These are phyloP conservation scores for Acacia melanoxylon DNA, from an alignment of 306 rosid genomes.

Conservation along the genomic window DNA sequence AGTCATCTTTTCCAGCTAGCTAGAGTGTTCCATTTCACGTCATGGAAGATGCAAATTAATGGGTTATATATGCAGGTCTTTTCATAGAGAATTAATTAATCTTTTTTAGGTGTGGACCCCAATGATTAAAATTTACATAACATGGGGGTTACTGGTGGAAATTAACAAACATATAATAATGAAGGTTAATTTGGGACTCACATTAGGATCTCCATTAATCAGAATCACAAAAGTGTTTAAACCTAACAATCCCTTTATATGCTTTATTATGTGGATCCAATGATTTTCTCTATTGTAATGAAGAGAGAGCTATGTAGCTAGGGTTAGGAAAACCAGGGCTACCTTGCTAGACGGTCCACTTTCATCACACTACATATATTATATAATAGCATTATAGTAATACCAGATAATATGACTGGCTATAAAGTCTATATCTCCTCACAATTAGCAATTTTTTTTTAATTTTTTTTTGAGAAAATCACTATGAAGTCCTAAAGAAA, in stretches of 20 bases:
- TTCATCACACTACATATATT: constrained; percentile 22
- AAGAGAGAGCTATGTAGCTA: constrained; percentile 15
- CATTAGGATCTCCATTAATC: constrained; percentile 46
- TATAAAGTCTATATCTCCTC: not conserved
- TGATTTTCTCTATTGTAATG: constrained; percentile 32
- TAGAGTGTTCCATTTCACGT: not conserved
- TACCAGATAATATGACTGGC: not conserved
- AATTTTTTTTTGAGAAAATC: too few species aligned
- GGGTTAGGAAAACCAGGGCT: constrained; percentile 26
- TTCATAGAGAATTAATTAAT: not conserved
- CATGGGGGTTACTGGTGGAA: constrained; percentile 36
- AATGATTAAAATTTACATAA: constrained; percentile 28
- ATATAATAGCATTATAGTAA: not conserved
- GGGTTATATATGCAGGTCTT: not conserved
- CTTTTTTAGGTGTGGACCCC: constrained; percentile 41
- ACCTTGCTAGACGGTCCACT: constrained; percentile 31
- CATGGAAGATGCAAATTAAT: constrained; percentile 1
- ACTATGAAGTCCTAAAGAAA: too few species aligned
- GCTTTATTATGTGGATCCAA: constrained; percentile 67
- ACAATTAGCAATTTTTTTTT: not conserved
- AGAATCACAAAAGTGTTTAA: constrained; percentile 28
- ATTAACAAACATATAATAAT: constrained; percentile 19
- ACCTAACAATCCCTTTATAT: constrained; percentile 54
- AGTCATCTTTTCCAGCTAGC: not conserved
- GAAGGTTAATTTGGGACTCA: constrained; percentile 33